Base-by-base conservation (phyloP, 352 stramenopile genomes). In the Nannochloropsis limnetica region DNA sequence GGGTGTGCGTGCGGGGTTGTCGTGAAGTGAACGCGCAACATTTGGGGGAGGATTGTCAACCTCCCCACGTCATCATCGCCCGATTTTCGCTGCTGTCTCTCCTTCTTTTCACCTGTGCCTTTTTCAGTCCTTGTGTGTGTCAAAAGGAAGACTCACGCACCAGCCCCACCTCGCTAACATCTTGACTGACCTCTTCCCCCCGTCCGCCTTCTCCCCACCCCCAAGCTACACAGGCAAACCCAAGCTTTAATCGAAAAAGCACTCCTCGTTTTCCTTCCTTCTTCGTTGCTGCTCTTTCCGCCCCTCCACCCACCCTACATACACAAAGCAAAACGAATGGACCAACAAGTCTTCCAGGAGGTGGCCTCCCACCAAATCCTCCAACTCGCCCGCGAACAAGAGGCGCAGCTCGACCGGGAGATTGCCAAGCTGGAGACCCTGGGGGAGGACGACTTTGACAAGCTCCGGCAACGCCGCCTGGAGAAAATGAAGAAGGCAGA, bases 371-470 rank as follows among this genome's bases (percentile, higher is more conserved):
- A 74, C 4, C 61, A 74, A 74, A 74, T 74, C n/a, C 25, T 74
- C n/a, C 61, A 74, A 29, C 61, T 74, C 8, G 61, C 61, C 25
- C 61, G 22, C 8, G 11, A 74, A 20, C n/a, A 74, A 74, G 61
- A 74, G 25, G 61, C 61, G 61, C n/a, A 74, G 25, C 25, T 74
- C n/a, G 84, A 87, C 79, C 80, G 44, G 15, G 79, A 84, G 32
- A 54, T 87, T 45, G 80, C 49, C 22, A 86, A 87, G 84, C 81
- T 87, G 20, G 84, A 87, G 43, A 82, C 79, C 31, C 79, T 87
- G 37, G 82, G 84, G 43, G 85, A 87, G 68, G 85, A 87, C 54
- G 85, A 87, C 23, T 82, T 87, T 9, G 85, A 87, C 43, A 87
- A 86, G 28, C 81, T 87, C 0, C 79, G 85, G 68, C 74, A 86